Base-by-base conservation (phyloP, 352 stramenopile genomes). In the Globisporangium orthogonon region DNA sequence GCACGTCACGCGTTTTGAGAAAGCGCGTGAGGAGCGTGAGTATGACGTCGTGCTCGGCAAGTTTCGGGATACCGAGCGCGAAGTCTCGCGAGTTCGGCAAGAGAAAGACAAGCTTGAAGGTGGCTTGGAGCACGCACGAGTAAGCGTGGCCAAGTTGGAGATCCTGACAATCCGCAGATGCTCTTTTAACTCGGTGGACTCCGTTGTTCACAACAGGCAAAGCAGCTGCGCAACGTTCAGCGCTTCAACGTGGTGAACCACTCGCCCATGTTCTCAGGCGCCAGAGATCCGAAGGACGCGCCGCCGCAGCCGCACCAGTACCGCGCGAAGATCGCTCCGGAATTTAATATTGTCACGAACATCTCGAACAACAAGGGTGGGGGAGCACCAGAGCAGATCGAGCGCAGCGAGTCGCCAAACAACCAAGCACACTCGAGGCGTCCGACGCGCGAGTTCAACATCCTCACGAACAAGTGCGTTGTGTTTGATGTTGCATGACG, bases 301-400 rank as follows among this genome's bases (percentile, higher is more conserved):
- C 61, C 62, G 54, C 63, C 65, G 47, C 48, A 69, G 48, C 54
- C 53, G 18, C 73, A 81, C 41, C 67, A 60, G 23, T 64, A 64
- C 40, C 65, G 69, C 46, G 65, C 61, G n/a, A 79, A 75, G 11
- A 71, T 54, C 39, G 67, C 56, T 5, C 56, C 63, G 2, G 54
- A 70, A 14, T 90, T 82, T 67, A 83, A 90, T 61, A 88, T 90
- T 56, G 67, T 90, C 59, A 90, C 63, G 40, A 84, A 87, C 60
- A 47, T 67, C 44, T 39, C 69, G n/a, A 23, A 69, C 39, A 60
- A 53, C 30, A 63, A 35, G 43, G 11, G 17, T 58, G 37, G 46
- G 17, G 18, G 9, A 48, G 47, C 46, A 4, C 35, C 35, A 40
- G 35, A 40, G 0, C 7, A 15, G 35, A 13, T 7, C 56, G 30